Base-by-base conservation (phyloP, 148 eudicot genomes). In the Vaccinium corymbosum region DNA sequence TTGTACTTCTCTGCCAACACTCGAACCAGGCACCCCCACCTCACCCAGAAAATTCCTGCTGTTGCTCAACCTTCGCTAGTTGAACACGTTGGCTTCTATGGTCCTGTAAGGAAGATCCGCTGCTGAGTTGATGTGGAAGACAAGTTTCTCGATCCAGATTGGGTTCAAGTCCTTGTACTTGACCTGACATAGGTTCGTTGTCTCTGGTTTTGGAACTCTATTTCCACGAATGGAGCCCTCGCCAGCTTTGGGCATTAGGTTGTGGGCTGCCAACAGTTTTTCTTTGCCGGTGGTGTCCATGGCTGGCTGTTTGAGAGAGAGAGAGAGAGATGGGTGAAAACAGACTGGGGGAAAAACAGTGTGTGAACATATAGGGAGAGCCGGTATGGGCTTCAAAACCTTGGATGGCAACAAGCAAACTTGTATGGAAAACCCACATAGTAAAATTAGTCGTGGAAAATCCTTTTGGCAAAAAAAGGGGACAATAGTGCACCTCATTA, bases 211-310 rank as follows among this genome's bases (percentile, higher is more conserved):
- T 95, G 93, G 55, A 93, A 95, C 89, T 93, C 97, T 0, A 95
- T 90, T 81, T 95, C 98, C 0, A 95, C 98, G 72, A 95, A 95
- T 0, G 3, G 98, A 95, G 9, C 98, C 98, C 84, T 94, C 97
- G 0, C 98, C 98, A 77, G 93, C 98, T 85, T 95, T 95, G 0
- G 98, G 98, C 94, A 95, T 95, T 6, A 95, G 75, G 87, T 95
- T 95, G 83, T 94, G 98, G 0, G 98, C 98, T 70, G 82, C 98
- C 25, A 95, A 97, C 48, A 95, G 93, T 89, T 94, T 95, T 73
- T 95, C 93, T 83, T 93, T 93, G 79, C 79, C 29, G 27, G 38
- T 86, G 88, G 42, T 82, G 76, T 85, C 81, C 89, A 85, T 88
- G 66, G 66, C 25, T 75, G 13, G 38, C 38, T 35, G 38, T 35